Percentiles rank a stretch among this genome's conserved stretches.
These are phyloP conservation scores for Glycyrrhiza uralensis DNA, from an alignment of 306 rosid species.

Conservation along the genomic window DNA sequence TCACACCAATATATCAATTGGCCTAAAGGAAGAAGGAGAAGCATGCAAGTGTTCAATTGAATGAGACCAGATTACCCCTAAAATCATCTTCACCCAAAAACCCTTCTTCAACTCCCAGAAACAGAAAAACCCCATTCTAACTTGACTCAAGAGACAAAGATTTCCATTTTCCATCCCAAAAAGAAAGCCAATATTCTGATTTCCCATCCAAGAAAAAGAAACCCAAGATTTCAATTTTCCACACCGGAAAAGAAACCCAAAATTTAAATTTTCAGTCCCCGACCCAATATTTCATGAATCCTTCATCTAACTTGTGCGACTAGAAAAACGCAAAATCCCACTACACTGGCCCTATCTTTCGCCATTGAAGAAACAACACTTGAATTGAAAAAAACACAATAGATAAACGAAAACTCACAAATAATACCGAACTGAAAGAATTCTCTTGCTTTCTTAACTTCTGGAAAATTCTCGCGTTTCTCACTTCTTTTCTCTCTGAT, in stretches of 20 bases:
- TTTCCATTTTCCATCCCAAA: no score
- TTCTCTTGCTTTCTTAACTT: background rate
- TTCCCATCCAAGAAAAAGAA: no score
- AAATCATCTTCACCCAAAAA: background rate
- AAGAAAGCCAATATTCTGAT: no score
- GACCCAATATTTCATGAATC: background rate
- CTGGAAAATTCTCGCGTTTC: background rate
- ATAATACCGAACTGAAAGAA: background rate
- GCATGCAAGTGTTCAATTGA: background rate
- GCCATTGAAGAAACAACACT: background rate
- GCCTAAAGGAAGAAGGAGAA: background rate
- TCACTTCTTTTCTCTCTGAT: background rate
- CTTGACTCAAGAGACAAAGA: no score
- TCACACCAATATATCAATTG: background rate
- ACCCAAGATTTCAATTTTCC: background rate
- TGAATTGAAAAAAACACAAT: background rate
- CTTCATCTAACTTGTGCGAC: background rate
- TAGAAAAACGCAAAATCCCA: background rate
- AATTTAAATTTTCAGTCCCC: background rate
- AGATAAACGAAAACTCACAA: constrained; percentile 31
- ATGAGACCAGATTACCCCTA: background rate
- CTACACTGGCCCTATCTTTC: background rate
- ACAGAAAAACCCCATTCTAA: no score
- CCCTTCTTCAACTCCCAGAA: no score
- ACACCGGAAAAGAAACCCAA: background rate